Evolutionary conservation across 2,329 filamentous ascomycete genomes (phyloP).

Genomic region (Claviceps fusiformis): DNA sequence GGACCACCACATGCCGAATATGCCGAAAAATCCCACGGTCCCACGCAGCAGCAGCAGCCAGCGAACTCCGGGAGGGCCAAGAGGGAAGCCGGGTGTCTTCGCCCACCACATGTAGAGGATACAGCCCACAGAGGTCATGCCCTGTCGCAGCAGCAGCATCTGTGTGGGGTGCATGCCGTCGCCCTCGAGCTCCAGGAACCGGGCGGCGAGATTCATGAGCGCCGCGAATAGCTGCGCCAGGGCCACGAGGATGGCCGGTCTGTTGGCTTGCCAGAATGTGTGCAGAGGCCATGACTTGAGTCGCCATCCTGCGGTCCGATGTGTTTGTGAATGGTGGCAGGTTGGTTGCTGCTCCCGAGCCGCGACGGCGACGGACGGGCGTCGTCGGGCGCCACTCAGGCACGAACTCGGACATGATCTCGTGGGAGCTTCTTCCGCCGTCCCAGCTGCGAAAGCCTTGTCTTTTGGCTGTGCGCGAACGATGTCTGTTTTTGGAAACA

Average conservation of each 20-base stretch:
- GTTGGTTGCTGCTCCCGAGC: not conserved
- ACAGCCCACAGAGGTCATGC: conserved; percentile 54
- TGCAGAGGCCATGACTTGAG: conserved; percentile 10
- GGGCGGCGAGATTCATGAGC: conserved; percentile 71
- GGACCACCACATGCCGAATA: conserved; percentile 59
- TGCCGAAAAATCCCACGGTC: conserved; percentile 59
- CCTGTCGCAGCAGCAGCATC: conserved; percentile 70
- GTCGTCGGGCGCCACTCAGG: conserved; percentile 6
- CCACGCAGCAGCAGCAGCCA: conserved; percentile 56
- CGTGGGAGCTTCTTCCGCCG: not conserved
- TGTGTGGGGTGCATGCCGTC: conserved; percentile 70
- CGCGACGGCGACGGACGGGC: conserved; percentile 7
- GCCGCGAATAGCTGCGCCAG: conserved; percentile 69
- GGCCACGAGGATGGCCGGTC: conserved; percentile 60
- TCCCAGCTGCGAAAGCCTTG: conserved; percentile 1
- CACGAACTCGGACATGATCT: conserved; percentile 12
- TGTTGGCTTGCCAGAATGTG: conserved; percentile 49
- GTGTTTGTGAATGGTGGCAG: too few relatives aligned
- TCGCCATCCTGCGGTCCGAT: not conserved
- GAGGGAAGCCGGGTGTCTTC: conserved; percentile 52
- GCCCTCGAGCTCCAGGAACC: conserved; percentile 59
- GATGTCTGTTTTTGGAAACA: not conserved
- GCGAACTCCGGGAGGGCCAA: conserved; percentile 55
- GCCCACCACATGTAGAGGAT: conserved; percentile 61
- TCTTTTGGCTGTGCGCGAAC: not conserved